Evolutionary conservation across 2,329 filamentous ascomycete genomes (phyloP), one percentile per base, ranked within the genome.

Genomic region (Pestalotiopsis sp.): DNA sequence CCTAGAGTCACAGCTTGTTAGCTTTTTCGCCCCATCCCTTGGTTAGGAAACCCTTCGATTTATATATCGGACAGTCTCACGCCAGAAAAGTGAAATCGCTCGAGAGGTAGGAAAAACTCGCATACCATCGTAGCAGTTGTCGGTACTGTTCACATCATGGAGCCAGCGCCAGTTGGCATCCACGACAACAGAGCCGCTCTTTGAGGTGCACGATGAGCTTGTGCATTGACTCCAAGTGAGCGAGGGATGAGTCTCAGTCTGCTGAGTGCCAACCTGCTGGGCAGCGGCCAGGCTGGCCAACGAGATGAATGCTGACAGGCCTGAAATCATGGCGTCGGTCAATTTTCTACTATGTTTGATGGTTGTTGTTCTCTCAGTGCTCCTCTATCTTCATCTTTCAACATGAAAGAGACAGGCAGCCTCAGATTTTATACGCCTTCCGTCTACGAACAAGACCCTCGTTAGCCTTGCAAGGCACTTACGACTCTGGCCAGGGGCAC

Each of bases 91-190:
- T 9, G 31, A 36, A 36, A 36, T 36, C 31, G 31, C 6, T 36
- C 31, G 31, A 36, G 31, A 36, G 31, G 7, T 36, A 9, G 27
- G 6, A 31, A 31, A 31, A 36, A n/a, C 1, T n/a, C 14, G 20
- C 45, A 52, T 52, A 66, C 83, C 84, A 62, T 82, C 84, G 73
- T 85, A 85, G 78, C 84, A 86, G 77, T 87, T 87, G 67, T 79
- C 82, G 68, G 77, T 81, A 36, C 52, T 7, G 23, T 36, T 61
- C 59, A 77, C 78, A 23, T 75, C 71, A 74, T 87, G 84, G 57
- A 86, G 77, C 85, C 85, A 87, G 69, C 85, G 83, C 84, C 85
- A 87, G 78, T 86, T 87, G 62, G 84, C 71, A 70, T 87, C 85
- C 72, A 87, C 78, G 58, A 85, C 84, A 45, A 87, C 80, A 52